Evolutionary conservation across 352 stramenopile genomes (phyloP).

Genomic region (Phytophthora fragariaefolia): DNA sequence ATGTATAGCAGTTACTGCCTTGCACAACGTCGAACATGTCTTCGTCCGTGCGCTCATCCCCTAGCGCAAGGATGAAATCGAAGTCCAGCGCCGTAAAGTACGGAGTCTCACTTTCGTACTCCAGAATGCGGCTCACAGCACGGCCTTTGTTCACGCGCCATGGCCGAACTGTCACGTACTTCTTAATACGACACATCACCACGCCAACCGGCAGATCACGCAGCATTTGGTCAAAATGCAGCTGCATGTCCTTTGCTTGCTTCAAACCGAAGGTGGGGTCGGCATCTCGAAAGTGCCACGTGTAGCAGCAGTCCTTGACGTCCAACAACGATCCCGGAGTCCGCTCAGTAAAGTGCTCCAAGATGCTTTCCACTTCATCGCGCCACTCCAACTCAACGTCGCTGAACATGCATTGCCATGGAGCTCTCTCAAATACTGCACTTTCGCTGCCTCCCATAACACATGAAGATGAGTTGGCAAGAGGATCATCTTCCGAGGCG

Average conservation of each 20-base stretch:
- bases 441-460: conserved; percentile 13
- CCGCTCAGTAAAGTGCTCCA: conserved; percentile 89
- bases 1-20: conserved; percentile 90
- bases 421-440: conserved; percentile 38
- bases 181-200: conserved; percentile 90
- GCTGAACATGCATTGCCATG: conserved; percentile 87
- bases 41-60: conserved; percentile 89
- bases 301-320: conserved; percentile 88
- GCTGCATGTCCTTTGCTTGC: conserved; percentile 89
- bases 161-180: conserved; percentile 88
- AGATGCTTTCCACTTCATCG: conserved; percentile 80
- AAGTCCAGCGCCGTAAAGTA: conserved; percentile 81
- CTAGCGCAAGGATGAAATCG: conserved; percentile 87
- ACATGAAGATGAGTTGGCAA: conserved; percentile 29
- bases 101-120: conserved; percentile 80
- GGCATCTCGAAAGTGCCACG: conserved; percentile 89
- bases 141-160: conserved; percentile 90
- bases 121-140: conserved; percentile 83
- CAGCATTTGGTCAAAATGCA: conserved; percentile 92
- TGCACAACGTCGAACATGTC: conserved; percentile 93
- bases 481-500: conserved; percentile 24
- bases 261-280: conserved; percentile 87
- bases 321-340: conserved; percentile 88
- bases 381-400: conserved; percentile 82
- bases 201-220: conserved; percentile 83